A percentile compares a stretch with the other conserved stretches of the same genome.
phyloP scores from a whole-genome alignment of 2,329 filamentous ascomycete genomes.

The Xylaria sp. region DNA sequence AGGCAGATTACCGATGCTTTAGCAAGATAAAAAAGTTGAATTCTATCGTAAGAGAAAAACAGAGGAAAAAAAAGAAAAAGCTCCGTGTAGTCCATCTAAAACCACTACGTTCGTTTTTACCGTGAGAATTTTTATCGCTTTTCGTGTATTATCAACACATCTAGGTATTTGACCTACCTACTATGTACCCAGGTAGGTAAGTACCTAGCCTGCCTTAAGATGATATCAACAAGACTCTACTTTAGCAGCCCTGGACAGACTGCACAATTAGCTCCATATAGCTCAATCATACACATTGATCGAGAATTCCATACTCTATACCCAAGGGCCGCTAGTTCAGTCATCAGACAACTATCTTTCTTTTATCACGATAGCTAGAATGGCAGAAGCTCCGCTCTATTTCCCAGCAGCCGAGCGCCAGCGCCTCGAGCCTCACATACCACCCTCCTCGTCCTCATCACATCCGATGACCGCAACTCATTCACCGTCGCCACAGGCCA shows the following conservation, averaged over 20 bases:
- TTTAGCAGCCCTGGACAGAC: too few species aligned
- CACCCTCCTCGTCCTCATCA: slow-evolving; percentile 30
- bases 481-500: slow-evolving; percentile 14
- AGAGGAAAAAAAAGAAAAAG: too few species aligned
- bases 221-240: neutral
- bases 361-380: slow-evolving; percentile 18
- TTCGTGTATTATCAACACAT: too few species aligned
- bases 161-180: neutral
- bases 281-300: neutral
- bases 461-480: neutral
- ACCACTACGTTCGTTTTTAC: too few species aligned
- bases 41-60: too few species aligned
- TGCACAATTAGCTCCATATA: neutral
- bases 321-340: neutral
- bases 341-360: neutral
- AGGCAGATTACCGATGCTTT: too few species aligned
- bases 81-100: too few species aligned
- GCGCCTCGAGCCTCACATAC: slow-evolving; percentile 50
- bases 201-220: too few species aligned
- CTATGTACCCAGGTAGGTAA: neutral
- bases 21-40: too few species aligned
- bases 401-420: slow-evolving; percentile 46
- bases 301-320: neutral
- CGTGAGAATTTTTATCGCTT: too few species aligned
- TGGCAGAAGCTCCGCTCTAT: slow-evolving; percentile 46